Evolutionary conservation across 192 early-diverging fungal species (phyloP).

Genomic region (Backusella tuberculispora): DNA sequence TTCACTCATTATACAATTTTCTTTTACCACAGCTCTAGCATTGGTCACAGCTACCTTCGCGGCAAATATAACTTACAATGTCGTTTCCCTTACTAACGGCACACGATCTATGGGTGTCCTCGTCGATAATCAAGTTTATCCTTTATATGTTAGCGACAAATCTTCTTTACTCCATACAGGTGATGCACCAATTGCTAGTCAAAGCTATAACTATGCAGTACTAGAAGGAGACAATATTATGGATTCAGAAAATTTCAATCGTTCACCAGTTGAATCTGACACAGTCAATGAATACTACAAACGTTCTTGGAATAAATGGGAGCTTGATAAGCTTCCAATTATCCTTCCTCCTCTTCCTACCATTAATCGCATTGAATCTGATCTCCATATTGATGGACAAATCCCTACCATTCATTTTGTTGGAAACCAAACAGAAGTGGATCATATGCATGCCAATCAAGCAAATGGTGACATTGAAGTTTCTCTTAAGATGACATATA

Average conservation of each 20-base stretch:
- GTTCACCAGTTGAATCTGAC: not conserved
- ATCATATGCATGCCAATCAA: slow-evolving; percentile 3
- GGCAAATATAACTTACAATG: slow-evolving; percentile 11
- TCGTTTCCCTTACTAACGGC: not conserved
- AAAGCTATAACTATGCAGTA: not conserved
- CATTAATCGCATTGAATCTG: not conserved
- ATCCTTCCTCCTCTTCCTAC: slow-evolving; percentile 19
- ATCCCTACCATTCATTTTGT: slow-evolving; percentile 11
- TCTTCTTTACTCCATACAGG: not conserved
- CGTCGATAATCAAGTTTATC: slow-evolving; percentile 4
- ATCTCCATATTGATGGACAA: slow-evolving; percentile 14
- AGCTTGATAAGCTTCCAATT: not conserved
- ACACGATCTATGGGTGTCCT: slow-evolving; percentile 3
- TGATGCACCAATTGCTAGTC: not conserved
- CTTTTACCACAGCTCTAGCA: not conserved
- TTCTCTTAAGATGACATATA: slow-evolving; percentile 14
- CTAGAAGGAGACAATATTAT: not conserved
- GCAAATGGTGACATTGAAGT: not conserved
- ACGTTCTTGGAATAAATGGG: slow-evolving; percentile 8
- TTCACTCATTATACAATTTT: too few relatives aligned
- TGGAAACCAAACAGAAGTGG: slow-evolving; percentile 14
- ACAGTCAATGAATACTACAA: not conserved
- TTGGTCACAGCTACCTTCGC: not conserved
- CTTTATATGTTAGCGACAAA: not conserved
- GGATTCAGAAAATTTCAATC: not conserved